Base-by-base conservation (phyloP, 345 rosid species). In the Camelina hispida region DNA sequence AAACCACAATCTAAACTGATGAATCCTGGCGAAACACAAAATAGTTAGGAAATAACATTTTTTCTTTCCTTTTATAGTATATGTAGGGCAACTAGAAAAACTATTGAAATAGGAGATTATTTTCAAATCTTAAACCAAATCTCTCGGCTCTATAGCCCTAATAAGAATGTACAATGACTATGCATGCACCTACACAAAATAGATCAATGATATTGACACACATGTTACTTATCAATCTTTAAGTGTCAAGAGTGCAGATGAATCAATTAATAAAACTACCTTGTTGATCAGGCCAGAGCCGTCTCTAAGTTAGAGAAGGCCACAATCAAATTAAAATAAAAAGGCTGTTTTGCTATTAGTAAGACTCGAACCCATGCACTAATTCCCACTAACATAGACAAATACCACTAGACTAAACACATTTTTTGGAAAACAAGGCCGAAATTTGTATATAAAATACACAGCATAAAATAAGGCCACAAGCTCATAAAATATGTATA, bases 1-100 rank as follows among this genome's bases (percentile, higher is more conserved):
- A 68, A 72, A 30, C 85, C 89, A 57, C 88, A 81, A n/a, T 83
- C 88, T 28, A 85, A 60, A 68, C 85, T 85, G 25, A 83, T 76
- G 75, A 80, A 83, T 35, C 84, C 85, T 82, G 62, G 11, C 1
- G 17, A 66, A n/a, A 43, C 9, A 79, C 0, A 7, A 34, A 17
- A 17, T 16, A 3, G 30, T 2, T 3, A 17, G 46, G 2, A 4
- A 13, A 42, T 42, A 13, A 3, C 0, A 5, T 42, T 12, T 42
- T 10, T 12, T 4, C 46, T 1, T 4, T 25, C 28, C 30, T 28
- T 0, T 28, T 3, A 42, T 42, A 12, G 13, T 11, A 42, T 12
- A 42, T 12, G 15, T 12, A 13, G n/a, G 46, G 1, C n/a, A 12
- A 13, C 1, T 4, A 42, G 11, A 13, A 42, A 13, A 13, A 28